Evolutionary conservation across 164 flowering plant species (phyloP).

Genomic region (Buxus sempervirens): DNA sequence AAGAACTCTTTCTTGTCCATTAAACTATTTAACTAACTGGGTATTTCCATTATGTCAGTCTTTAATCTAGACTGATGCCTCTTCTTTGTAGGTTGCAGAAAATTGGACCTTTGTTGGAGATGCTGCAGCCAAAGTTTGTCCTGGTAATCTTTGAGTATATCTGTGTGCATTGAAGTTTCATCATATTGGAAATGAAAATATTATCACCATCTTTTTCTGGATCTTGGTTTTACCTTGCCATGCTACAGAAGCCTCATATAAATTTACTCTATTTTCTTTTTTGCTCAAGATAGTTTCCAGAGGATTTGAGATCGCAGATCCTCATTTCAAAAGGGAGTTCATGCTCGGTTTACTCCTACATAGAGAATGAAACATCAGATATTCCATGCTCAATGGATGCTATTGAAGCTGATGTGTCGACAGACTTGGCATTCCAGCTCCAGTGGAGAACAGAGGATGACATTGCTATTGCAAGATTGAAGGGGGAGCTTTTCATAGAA

Average conservation of each 20-base stretch:
- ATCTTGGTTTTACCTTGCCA: background rate
- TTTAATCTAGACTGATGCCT: background rate
- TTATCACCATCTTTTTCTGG: no score
- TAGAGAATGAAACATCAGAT: conserved; percentile 42
- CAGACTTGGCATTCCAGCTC: conserved; percentile 42
- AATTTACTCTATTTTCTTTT: background rate
- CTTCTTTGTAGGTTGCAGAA: conserved; percentile 49
- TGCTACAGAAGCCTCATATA: background rate
- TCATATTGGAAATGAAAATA: background rate
- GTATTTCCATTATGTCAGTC: background rate
- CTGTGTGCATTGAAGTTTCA: background rate
- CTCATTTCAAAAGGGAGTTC: conserved; percentile 14
- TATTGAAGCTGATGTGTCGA: conserved; percentile 39
- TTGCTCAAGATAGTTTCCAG: conserved; percentile 49
- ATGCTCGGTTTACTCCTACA: conserved; percentile 27
- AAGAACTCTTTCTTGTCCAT: background rate
- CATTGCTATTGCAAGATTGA: conserved; percentile 43
- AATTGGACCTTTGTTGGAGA: conserved; percentile 49
- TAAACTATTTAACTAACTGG: background rate
- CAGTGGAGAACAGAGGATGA: conserved; percentile 34
- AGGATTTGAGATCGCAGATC: conserved; percentile 27
- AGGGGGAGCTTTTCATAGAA: conserved; percentile 44
- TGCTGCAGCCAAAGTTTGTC: conserved; percentile 55
- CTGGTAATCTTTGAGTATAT: conserved; percentile 39
- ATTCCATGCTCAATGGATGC: conserved; percentile 38